Base-by-base conservation (phyloP, 1,139 yeast species). In the Yamadazyma mexicana region DNA sequence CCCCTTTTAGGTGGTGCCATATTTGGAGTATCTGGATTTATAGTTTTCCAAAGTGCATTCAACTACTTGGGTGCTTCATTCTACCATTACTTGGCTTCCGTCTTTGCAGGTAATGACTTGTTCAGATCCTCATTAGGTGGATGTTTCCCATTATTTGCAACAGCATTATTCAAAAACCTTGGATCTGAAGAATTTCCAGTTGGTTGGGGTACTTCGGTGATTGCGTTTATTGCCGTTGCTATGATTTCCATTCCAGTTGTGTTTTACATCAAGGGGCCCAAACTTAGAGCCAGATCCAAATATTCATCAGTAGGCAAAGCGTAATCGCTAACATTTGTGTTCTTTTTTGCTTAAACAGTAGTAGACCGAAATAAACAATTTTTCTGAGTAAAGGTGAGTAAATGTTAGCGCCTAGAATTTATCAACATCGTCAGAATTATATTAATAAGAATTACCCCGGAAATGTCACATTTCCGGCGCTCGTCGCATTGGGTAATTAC, bases 171-270 rank as follows among this genome's bases (percentile, higher is more conserved):
- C 56, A 55, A 61, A 36, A 49, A 66, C 49, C 46, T 63, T 33
- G 59, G 59, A 22, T 59, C 60, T 11, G 53, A 58, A 1, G 59
- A 59, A 24, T 61, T 52, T 43, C 70, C 69, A 1, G 64, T 81
- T 46, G 89, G 86, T 0, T 83, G 89, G 88, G 91, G 87, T 4
- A 64, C 78, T 2, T 67, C 75, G 23, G 44, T 82, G 2, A 57
- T 83, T 37, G 88, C 77, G 1, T 75, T 81, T 51, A 55, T 82
- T 28, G 69, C 82, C 0, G 44, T 78, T 8, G 73, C 64, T 0
- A 69, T 85, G 77, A 69, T 82, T 39, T 84, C 86, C 1, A 81
- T 83, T 40, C 92, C 94, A 1, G 76, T 80, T 48, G 55, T 77
- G 25, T 60, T 62, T 40, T 57, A 56, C 37, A 29, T 50, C 30